Conservation (phyloP, 108 stramenopile species). For the Pseudonitzschia multiseries region DNA sequence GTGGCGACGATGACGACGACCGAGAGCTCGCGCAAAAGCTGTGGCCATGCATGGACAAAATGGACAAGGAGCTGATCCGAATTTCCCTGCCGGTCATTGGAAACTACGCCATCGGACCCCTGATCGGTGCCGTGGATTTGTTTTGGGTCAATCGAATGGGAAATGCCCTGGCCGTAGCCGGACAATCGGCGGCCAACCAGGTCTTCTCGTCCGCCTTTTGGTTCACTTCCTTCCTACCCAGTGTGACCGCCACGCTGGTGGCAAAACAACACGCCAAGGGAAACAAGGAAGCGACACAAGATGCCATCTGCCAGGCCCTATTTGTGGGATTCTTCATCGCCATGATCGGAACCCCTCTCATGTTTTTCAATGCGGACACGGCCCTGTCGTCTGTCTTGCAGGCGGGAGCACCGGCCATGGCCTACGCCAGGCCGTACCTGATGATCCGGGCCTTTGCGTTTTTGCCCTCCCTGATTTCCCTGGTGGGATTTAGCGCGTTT, state of each 20-base stretch:
- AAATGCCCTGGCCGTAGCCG: slow-evolving; percentile 88
- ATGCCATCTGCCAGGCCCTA: slow-evolving; percentile 81
- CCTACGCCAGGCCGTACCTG: slow-evolving; percentile 86
- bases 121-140: slow-evolving; percentile 84
- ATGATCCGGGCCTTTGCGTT: slow-evolving; percentile 83
- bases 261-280: slow-evolving; percentile 81
- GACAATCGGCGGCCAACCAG: slow-evolving; percentile 90
- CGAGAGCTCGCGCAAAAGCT: not conserved
- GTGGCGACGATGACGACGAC: not conserved
- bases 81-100: slow-evolving; percentile 86
- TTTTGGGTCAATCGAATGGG: slow-evolving; percentile 93
- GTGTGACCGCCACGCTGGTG: slow-evolving; percentile 83
- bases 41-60: slow-evolving; percentile 69
- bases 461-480: slow-evolving; percentile 74
- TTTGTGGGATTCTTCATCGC: slow-evolving; percentile 75
- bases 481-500: slow-evolving; percentile 67
- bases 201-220: slow-evolving; percentile 84
- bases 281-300: slow-evolving; percentile 66
- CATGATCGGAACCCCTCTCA: slow-evolving; percentile 56
- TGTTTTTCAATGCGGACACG: slow-evolving; percentile 61
- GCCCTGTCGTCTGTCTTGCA: slow-evolving; percentile 59
- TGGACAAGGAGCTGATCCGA: slow-evolving; percentile 75
- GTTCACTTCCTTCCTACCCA: slow-evolving; percentile 82
- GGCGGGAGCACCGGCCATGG: slow-evolving; percentile 70
- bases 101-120: slow-evolving; percentile 87